These are phyloP conservation scores for Penicillium hesseltinei DNA, from an alignment of 2,329 filamentous ascomycete species.

Conservation along the genomic window DNA sequence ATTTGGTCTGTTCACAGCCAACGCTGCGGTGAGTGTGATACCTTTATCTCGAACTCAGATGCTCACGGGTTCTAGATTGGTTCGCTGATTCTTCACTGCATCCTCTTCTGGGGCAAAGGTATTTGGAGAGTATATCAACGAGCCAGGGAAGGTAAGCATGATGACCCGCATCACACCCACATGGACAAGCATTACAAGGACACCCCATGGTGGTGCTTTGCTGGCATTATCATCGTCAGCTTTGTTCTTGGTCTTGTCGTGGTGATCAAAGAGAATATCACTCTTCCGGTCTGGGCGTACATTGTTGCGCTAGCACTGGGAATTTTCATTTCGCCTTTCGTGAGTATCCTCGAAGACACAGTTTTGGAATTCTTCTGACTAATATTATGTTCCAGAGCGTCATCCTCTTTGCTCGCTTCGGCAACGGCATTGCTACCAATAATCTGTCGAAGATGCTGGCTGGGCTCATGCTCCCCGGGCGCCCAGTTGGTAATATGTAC, in stretches of 20 bases:
- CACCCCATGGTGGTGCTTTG: slow-evolving; percentile 40
- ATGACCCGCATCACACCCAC: slow-evolving; percentile 54
- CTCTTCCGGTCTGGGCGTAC: slow-evolving; percentile 35
- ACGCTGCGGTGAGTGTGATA: slow-evolving; percentile 42
- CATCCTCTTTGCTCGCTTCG: slow-evolving; percentile 53
- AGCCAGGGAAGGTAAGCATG: slow-evolving; percentile 44
- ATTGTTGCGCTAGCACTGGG: slow-evolving; percentile 34
- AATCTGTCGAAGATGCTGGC: slow-evolving; percentile 59
- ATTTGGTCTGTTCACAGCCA: slow-evolving; percentile 56
- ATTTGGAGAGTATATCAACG: slow-evolving; percentile 49
- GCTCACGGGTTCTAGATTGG: slow-evolving; percentile 42
- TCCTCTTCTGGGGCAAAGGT: slow-evolving; percentile 57
- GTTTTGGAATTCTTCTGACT: not conserved
- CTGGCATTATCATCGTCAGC: slow-evolving; percentile 24
- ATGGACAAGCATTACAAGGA: slow-evolving; percentile 57
- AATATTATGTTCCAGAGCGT: slow-evolving; percentile 42
- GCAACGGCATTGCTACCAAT: slow-evolving; percentile 59
- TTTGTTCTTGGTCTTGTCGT: slow-evolving; percentile 30
- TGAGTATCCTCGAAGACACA: slow-evolving; percentile 9
- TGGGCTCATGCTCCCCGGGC: slow-evolving; percentile 51
- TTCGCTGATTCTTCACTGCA: slow-evolving; percentile 52
- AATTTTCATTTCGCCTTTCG: slow-evolving; percentile 20
- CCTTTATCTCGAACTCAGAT: not conserved
- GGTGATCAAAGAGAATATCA: slow-evolving; percentile 32
- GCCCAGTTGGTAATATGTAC: slow-evolving; percentile 58